Conservation (phyloP, 345 rosid species). For the Tarenaya hassleriana region DNA sequence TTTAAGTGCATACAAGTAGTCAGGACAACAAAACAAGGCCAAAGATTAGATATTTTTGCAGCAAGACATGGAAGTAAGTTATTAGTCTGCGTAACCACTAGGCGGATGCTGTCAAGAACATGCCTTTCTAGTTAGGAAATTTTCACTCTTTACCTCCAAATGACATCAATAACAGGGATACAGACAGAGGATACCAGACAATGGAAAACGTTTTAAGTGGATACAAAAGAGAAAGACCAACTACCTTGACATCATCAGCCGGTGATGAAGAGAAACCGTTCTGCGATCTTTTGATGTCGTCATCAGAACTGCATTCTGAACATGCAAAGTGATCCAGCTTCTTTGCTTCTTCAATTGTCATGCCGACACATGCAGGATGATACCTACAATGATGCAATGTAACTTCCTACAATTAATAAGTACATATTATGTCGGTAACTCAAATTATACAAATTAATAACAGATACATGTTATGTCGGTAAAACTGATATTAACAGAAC, state of each 20-base stretch:
- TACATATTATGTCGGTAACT: neutral
- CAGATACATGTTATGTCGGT: no score
- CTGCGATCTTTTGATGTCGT: constrained; percentile 51
- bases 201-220: neutral
- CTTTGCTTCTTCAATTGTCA: constrained; percentile 77
- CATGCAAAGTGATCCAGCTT: constrained; percentile 71
- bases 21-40: no score
- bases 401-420: constrained; percentile 8
- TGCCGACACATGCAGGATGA: constrained; percentile 84
- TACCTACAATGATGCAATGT: constrained; percentile 42
- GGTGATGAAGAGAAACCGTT: constrained; percentile 58
- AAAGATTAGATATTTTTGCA: no score
- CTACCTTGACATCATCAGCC: constrained; percentile 44
- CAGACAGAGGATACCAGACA: neutral
- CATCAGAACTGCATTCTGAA: constrained; percentile 57
- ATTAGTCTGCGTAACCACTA: no score
- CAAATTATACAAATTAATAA: neutral
- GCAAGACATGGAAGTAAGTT: no score
- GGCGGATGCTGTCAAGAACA: no score
- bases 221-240: neutral
- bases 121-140: no score
- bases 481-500: no score
- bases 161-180: neutral
- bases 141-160: no score
- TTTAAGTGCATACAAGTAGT: no score